Base-by-base conservation (phyloP, 306 rosid genomes). In the Sesbania bispinosa region DNA sequence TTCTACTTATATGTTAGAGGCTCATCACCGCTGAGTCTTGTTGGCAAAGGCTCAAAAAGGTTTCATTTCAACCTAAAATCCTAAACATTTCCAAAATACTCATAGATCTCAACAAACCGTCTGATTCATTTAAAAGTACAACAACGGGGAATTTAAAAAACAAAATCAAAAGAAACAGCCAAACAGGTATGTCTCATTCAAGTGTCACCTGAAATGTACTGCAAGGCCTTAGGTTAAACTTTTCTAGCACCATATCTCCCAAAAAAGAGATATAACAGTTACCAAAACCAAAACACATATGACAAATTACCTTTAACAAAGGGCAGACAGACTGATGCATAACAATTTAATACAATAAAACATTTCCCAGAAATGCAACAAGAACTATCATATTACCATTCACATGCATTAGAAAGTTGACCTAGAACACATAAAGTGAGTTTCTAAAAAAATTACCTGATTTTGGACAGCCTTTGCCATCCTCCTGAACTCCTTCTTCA, bases 401-500 rank as follows among this genome's bases (percentile, higher is more conserved):
- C 26, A 59, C 24, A 74, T 0, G 38, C 10, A 19, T 3, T 0
- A 55, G 2, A 9, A 64, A 55, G 27, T 11, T 26, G n/a, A 29
- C 11, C 16, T 4, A 19, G 8, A 71, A 43, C 9, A 13, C 2
- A 45, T 1, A 5, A 36, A 1, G 1, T 19, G n/a, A 14, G 4
- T 24, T 45, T 8, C 0, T 20, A 4, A 1, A 0, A 54, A 0
- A 59, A 8, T 47, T 72, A 95, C 99, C 99, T 95, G 99, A 69
- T 91, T 86, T 3, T 48, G 24, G 6, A 95, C 90, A 1, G 96
- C 96, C 36, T 88, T 86, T 4, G 93, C 93, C 96, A 95, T 88
- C 60, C 92, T 86, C 3, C 83, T 33, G 82, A 95, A 91, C 71
- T 91, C 99, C 82, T 95, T 92, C 66, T 95, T 95, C 93, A 95